These are phyloP conservation scores for Aspergillus kassunensis DNA, from an alignment of 495 filamentous ascomycete species.

Conservation along the genomic window DNA sequence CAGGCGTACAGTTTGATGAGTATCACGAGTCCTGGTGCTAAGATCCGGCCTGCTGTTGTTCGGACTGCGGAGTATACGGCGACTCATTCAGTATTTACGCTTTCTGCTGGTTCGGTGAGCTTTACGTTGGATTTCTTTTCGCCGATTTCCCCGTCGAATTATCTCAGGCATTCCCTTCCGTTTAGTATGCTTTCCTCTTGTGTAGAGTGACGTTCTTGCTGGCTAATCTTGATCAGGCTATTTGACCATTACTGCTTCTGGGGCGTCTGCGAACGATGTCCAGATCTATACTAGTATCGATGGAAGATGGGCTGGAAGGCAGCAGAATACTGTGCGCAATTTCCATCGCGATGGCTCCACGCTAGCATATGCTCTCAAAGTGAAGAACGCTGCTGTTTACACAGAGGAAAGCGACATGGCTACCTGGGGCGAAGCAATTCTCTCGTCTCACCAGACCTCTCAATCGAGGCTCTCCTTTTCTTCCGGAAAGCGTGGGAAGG, in stretches of 20 bases:
- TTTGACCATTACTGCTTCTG: conserved; percentile 58
- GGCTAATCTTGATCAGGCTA: conserved; percentile 43
- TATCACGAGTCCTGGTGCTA: conserved; percentile 23
- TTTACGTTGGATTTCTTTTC: conserved; percentile 64
- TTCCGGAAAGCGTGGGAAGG: conserved; percentile 20
- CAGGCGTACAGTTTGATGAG: conserved; percentile 48
- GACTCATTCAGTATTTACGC: conserved; percentile 42
- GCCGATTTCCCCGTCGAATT: conserved; percentile 81
- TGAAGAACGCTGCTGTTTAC: conserved; percentile 34
- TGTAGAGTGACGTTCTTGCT: neutral
- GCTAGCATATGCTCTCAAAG: conserved; percentile 28
- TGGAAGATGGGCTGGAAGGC: conserved; percentile 44
- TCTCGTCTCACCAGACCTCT: conserved; percentile 25
- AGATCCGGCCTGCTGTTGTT: conserved; percentile 35
- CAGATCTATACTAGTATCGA: conserved; percentile 50
- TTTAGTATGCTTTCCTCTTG: conserved; percentile 45
- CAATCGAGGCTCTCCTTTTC: conserved; percentile 27
- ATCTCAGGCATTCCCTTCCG: conserved; percentile 75
- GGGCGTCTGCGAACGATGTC: conserved; percentile 25
- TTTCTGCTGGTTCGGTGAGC: conserved; percentile 37
- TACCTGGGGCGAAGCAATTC: conserved; percentile 39
- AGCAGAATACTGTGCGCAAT: conserved; percentile 20
- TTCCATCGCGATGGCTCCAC: conserved; percentile 27
- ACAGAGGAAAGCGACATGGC: conserved; percentile 43
- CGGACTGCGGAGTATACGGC: conserved; percentile 41